These are phyloP conservation scores for Elsinoe arachidis DNA, from an alignment of 2,329 filamentous ascomycete genomes.

Conservation along the genomic window DNA sequence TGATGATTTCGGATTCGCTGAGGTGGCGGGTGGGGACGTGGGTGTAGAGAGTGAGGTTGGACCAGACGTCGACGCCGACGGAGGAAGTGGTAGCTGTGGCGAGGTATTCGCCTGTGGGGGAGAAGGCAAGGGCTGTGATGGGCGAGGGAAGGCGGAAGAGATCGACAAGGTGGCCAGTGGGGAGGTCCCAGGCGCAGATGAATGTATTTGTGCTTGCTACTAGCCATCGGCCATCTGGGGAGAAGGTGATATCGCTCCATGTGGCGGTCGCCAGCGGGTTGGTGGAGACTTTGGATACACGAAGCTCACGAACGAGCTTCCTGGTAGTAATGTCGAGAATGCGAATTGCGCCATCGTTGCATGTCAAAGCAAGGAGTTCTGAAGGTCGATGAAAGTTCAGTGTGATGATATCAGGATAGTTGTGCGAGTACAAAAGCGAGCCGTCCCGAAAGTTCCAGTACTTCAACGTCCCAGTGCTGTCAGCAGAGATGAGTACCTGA, in stretches of 20 bases:
- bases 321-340: conserved; percentile 86
- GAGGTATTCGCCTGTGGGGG: conserved; percentile 83
- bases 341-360: conserved; percentile 79
- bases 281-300: conserved; percentile 51
- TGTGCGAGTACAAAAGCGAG: conserved; percentile 66
- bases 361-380: conserved; percentile 79
- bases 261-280: conserved; percentile 18
- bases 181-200: conserved; percentile 84
- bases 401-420: conserved; percentile 73
- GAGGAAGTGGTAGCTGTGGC: conserved; percentile 76
- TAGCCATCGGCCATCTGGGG: conserved; percentile 87
- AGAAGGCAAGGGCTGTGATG: conserved; percentile 81
- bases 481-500: conserved; percentile 74
- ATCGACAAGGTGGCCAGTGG: conserved; percentile 91
- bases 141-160: conserved; percentile 70
- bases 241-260: conserved; percentile 53
- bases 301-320: conserved; percentile 85
- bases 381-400: conserved; percentile 75
- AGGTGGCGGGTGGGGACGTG: conserved; percentile 82
- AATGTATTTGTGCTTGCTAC: conserved; percentile 77
- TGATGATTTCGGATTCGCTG: conserved; percentile 61
- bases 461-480: conserved; percentile 84
- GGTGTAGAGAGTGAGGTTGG: conserved; percentile 82
- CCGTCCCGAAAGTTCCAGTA: conserved; percentile 96
- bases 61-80: conserved; percentile 91